Evolutionary conservation across 176 grass and related monocot species (phyloP).

Genomic region (Oropetium thomaeum): DNA sequence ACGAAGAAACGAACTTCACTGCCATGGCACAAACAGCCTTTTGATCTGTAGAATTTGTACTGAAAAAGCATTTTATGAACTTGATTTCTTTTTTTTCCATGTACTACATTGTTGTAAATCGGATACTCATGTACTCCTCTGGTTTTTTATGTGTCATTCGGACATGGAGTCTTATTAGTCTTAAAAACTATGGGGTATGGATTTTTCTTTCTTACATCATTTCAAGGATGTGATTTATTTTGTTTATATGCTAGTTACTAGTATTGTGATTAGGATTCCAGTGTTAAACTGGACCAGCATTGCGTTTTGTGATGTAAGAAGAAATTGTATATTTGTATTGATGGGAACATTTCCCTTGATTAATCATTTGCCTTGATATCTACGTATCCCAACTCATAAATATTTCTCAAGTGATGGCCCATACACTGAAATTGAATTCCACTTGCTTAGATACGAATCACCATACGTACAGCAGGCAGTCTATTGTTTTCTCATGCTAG

Average conservation of each 20-base stretch:
- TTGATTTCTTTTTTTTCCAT: too few species aligned
- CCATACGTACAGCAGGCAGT: neutral
- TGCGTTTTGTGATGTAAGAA: constrained; percentile 16
- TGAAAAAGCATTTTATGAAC: too few species aligned
- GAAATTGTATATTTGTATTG: too few species aligned
- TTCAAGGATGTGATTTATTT: neutral
- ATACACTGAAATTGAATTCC: neutral
- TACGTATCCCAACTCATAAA: neutral
- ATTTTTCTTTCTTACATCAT: too few species aligned
- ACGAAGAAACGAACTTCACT: too few species aligned
- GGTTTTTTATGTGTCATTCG: too few species aligned
- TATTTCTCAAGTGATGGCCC: neutral
- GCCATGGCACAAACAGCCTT: too few species aligned
- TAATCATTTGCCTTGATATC: neutral
- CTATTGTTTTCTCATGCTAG: neutral
- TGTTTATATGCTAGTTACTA: constrained; percentile 9
- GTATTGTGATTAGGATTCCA: constrained; percentile 34
- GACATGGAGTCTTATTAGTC: too few species aligned
- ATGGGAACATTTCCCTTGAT: neutral
- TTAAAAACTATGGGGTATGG: too few species aligned
- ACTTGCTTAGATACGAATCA: neutral
- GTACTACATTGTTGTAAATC: too few species aligned
- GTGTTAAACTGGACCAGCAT: constrained; percentile 44
- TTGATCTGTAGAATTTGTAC: too few species aligned
- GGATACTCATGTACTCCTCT: too few species aligned